Conservation (phyloP, 129 eudicot genomes). For the Smallanthus sonchifolius region DNA sequence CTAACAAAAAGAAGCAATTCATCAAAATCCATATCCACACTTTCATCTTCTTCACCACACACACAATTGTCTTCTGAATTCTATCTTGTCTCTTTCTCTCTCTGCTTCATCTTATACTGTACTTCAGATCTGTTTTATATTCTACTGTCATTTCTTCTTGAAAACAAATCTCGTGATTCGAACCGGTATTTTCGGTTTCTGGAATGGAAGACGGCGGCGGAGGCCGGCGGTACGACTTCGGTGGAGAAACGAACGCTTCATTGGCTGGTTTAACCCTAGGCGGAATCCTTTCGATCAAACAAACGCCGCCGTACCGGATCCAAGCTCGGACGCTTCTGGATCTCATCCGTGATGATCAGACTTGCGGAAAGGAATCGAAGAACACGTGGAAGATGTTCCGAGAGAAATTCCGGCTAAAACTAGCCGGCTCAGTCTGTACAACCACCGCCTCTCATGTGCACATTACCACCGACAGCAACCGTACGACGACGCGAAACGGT, state of each 20-base stretch:
- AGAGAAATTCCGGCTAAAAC: constrained; percentile 50
- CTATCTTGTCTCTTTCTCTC: neutral
- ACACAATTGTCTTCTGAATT: no score
- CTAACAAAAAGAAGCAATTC: neutral
- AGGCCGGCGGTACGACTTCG: constrained; percentile 14
- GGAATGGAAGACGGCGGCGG: constrained; percentile 21
- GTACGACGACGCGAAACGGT: constrained; percentile 2
- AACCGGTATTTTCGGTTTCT: neutral
- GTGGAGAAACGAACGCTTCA: constrained; percentile 11
- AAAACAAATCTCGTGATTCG: neutral
- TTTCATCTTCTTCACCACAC: no score
- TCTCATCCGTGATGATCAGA: constrained; percentile 52
- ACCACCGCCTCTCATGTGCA: constrained; percentile 45
- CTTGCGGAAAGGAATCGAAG: constrained; percentile 28
- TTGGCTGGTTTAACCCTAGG: constrained; percentile 40
- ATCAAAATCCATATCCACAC: neutral
- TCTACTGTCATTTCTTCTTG: constrained; percentile 6
- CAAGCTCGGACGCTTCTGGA: constrained; percentile 55
- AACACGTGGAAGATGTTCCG: constrained; percentile 50
- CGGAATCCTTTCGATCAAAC: constrained; percentile 44
- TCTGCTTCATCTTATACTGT: neutral
- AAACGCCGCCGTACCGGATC: constrained; percentile 26
- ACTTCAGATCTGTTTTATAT: neutral
- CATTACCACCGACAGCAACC: constrained; percentile 17
- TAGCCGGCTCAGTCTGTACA: constrained; percentile 39